Conservation (phyloP, 306 rosid genomes). For the Casuarina equisetifolia region DNA sequence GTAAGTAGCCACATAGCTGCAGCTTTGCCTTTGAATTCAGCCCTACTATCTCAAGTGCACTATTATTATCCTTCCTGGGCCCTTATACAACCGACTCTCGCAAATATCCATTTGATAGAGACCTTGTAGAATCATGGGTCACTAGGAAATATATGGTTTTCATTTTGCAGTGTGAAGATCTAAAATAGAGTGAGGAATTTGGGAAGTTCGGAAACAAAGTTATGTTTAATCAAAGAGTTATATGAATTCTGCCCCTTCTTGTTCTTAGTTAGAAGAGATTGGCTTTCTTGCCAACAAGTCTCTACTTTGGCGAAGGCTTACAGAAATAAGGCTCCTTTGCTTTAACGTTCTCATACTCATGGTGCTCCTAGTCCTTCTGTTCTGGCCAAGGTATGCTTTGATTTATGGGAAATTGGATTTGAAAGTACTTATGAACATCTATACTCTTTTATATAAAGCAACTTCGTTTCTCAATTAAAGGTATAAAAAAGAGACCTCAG, state of each 20-base stretch:
- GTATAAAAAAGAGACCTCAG: neutral
- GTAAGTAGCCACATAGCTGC: conserved; percentile 5
- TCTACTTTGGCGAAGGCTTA: neutral
- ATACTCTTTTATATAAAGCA: neutral
- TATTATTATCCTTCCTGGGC: neutral
- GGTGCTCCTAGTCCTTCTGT: neutral
- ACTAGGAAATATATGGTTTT: neutral
- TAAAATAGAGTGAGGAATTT: neutral
- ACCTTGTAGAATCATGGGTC: neutral
- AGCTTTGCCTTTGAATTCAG: neutral
- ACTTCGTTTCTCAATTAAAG: neutral
- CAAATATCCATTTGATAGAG: neutral
- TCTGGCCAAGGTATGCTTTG: neutral
- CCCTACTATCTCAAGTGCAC: neutral
- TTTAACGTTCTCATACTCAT: neutral
- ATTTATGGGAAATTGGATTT: neutral
- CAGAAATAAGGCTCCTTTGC: neutral
- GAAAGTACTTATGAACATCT: neutral
- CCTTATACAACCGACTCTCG: neutral
- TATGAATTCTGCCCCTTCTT: neutral
- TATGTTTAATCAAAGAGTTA: neutral
- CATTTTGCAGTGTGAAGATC: neutral
- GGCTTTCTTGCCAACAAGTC: neutral
- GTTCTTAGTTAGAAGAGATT: neutral
- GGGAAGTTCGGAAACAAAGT: neutral